Percentiles rank a stretch among this genome's conserved stretches.
These are phyloP conservation scores for Aspergillus amoenus DNA, from an alignment of 2,329 filamentous ascomycete genomes.

Conservation along the genomic window DNA sequence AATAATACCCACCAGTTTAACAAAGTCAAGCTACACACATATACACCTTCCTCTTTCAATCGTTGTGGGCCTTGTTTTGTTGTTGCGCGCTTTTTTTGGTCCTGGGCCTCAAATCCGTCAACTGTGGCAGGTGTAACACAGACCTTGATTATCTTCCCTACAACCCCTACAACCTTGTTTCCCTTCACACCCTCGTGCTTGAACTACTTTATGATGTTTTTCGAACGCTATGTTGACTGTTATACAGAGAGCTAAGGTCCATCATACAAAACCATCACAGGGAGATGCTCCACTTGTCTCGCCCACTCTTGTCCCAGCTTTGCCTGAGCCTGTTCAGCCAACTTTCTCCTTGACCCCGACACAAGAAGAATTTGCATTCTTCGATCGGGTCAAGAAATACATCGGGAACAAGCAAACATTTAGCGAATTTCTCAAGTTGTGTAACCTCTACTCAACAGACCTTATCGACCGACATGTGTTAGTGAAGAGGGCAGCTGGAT, in stretches of 20 bases:
- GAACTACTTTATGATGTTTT: neutral
- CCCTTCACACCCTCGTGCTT: neutral
- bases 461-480: conserved; percentile 84
- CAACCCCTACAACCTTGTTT: neutral
- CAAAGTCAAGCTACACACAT: neutral
- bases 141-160: neutral
- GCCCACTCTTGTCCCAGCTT: conserved; percentile 81
- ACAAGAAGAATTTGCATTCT: conserved; percentile 86
- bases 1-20: neutral
- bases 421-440: conserved; percentile 94
- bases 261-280: conserved; percentile 62
- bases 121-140: neutral
- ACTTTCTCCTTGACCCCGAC: conserved; percentile 70
- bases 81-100: neutral
- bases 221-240: conserved; percentile 16
- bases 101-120: neutral
- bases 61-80: neutral
- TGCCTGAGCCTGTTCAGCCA: conserved; percentile 83
- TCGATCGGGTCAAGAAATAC: conserved; percentile 94
- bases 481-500: conserved; percentile 76
- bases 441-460: conserved; percentile 91
- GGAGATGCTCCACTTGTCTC: conserved; percentile 66
- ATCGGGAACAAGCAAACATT: conserved; percentile 89
- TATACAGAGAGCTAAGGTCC: conserved; percentile 71
- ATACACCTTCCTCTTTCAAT: neutral